A percentile compares a stretch with the other conserved stretches of the same genome.
Evolutionary conservation across 2,329 filamentous ascomycete genomes (phyloP).

Genomic region (Colletotrichum sp.): DNA sequence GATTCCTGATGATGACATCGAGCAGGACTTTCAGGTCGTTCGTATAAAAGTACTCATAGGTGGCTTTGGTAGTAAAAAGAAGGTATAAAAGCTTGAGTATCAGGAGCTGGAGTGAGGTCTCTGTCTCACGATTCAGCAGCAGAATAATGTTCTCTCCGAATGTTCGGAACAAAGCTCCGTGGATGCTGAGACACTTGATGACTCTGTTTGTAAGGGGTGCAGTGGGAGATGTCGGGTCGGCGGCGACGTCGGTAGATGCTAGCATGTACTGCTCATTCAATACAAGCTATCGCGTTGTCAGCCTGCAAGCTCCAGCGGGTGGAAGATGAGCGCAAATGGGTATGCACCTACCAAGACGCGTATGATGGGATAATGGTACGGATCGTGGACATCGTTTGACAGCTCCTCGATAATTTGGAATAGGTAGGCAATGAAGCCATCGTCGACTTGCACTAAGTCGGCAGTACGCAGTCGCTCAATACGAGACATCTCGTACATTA

Average conservation of each 20-base stretch:
- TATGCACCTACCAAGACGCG: slow-evolving; percentile 75
- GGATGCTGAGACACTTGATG: slow-evolving; percentile 84
- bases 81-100: slow-evolving; percentile 96
- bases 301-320: slow-evolving; percentile 16
- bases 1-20: slow-evolving; percentile 94
- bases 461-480: slow-evolving; percentile 81
- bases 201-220: slow-evolving; percentile 85
- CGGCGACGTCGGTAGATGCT: slow-evolving; percentile 59
- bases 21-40: slow-evolving; percentile 94
- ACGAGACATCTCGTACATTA: slow-evolving; percentile 96
- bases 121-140: slow-evolving; percentile 90
- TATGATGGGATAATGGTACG: slow-evolving; percentile 95
- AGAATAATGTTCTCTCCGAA: slow-evolving; percentile 98
- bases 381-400: slow-evolving; percentile 86
- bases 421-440: slow-evolving; percentile 82
- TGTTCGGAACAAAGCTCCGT: slow-evolving; percentile 84
- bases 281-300: slow-evolving; percentile 69
- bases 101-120: slow-evolving; percentile 92
- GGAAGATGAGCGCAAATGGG: slow-evolving; percentile 4
- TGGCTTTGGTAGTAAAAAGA: slow-evolving; percentile 88
- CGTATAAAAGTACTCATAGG: slow-evolving; percentile 98
- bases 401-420: slow-evolving; percentile 88
- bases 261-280: slow-evolving; percentile 99
- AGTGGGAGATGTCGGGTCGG: slow-evolving; percentile 42
- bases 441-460: slow-evolving; percentile 78